phyloP scores from a whole-genome alignment of 208 protist genomes.

The Trypanosoma conorhini region DNA sequence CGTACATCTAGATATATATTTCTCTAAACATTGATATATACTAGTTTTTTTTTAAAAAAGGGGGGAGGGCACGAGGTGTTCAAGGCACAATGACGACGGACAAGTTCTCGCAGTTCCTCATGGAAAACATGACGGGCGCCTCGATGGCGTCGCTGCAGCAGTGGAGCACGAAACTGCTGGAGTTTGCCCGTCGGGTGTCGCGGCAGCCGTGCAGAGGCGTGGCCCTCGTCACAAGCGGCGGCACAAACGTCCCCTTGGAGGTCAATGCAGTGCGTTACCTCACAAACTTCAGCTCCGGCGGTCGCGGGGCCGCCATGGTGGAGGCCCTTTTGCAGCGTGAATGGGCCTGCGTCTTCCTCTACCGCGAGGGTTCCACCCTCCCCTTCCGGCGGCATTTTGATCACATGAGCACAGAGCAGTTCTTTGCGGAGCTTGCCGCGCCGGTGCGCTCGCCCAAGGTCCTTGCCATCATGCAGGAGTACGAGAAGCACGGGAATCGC shows the following conservation, averaged over 20 bases:
- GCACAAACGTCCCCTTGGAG: conserved; percentile 79
- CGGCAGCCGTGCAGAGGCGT: conserved; percentile 42
- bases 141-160: conserved; percentile 31
- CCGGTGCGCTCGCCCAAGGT: conserved; percentile 1
- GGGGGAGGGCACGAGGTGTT: not conserved
- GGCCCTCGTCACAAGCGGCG: conserved; percentile 79
- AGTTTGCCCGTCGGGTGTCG: conserved; percentile 36
- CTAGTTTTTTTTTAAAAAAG: not conserved
- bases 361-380: conserved; percentile 45
- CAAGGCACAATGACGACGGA: not conserved
- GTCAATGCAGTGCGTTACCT: conserved; percentile 84
- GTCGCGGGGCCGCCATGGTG: conserved; percentile 67
- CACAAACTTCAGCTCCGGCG: conserved; percentile 85
- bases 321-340: conserved; percentile 57
- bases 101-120: conserved; percentile 47
- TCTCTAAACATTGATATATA: no score
- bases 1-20: no score
- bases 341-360: conserved; percentile 78
- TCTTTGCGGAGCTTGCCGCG: conserved; percentile 40
- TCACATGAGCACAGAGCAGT: conserved; percentile 39
- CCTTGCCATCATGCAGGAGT: conserved; percentile 11
- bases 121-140: conserved; percentile 47
- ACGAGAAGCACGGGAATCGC: conserved; percentile 35
- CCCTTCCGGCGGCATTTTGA: conserved; percentile 68
- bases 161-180: conserved; percentile 25